Base-by-base conservation (phyloP, 2,329 filamentous ascomycete genomes). In the Drechslerella stenobrocha region DNA sequence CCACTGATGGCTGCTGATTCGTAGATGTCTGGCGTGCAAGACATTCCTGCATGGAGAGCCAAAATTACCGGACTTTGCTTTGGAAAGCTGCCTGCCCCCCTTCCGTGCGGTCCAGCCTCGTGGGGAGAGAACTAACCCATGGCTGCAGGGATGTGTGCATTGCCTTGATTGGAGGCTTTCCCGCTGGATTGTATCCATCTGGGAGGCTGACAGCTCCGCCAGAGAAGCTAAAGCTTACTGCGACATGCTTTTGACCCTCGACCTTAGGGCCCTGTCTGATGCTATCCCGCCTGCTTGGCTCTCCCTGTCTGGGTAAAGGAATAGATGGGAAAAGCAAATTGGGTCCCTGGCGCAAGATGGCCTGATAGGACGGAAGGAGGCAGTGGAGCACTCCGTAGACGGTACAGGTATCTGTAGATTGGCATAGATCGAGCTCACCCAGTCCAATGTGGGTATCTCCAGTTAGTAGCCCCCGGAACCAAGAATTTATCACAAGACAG, bases 11-110 rank as follows among this genome's bases (percentile, higher is more conserved):
- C 34, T 50, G 44, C 52, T 46, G 61, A 66, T 66, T 58, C 58
- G 48, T 53, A 66, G 61, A 59, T 66, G 61, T 57, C 53, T 65
- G 52, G 32, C 53, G 61, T 48, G 61, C 61, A 58, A 66, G 61
- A 66, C 52, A 66, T 66, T 52, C 26, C 35, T 66, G 61, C 61
- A 66, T 53, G 48, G 45, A 55, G 40, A 66, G 61, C 59, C 44
- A 66, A 23, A 59, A 20, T 20, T 20, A 9, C 9, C 15, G 37
- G 37, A 50, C 40, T 34, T 50, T 48, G 45, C 20, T 28, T 59
- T 45, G 53, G 28, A 58, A 58, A 50, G 26, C 53, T 45, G 53
- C 61, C 35, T 40, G 47, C 48, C 58, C 45, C 52, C 44, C 48
- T 30, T 28, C 61, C 52, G 61, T 57, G 55, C 48, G 61, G 61